phyloP scores from a whole-genome alignment of 768 basidiomycete species.

The Suillus decipiens region DNA sequence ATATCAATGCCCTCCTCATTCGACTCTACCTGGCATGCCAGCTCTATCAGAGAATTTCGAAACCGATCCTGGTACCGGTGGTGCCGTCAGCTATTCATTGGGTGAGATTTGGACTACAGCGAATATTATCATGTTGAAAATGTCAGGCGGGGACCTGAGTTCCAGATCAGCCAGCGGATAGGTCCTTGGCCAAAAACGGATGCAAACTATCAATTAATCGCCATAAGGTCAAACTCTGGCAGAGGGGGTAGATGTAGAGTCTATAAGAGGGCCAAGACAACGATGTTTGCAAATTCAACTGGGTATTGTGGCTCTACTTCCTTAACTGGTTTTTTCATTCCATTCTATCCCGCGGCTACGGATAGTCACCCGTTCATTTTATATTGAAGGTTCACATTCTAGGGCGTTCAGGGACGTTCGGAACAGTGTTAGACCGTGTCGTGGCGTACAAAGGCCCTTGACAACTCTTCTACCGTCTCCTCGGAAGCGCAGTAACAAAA shows the following conservation, averaged over 20 bases:
- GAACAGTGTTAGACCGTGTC: background rate
- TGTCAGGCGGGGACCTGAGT: too few relatives aligned
- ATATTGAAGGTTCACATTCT: background rate
- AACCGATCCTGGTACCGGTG: slow-evolving; percentile 38
- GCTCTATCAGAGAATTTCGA: slow-evolving; percentile 42
- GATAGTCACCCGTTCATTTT: background rate
- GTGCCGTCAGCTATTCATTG: slow-evolving; percentile 33
- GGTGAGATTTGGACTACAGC: too few relatives aligned
- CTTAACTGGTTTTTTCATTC: background rate
- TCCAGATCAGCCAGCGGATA: too few relatives aligned
- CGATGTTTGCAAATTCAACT: background rate
- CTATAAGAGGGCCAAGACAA: too few relatives aligned
- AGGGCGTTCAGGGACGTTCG: background rate
- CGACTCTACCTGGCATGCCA: slow-evolving; percentile 34
- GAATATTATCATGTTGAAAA: too few relatives aligned
- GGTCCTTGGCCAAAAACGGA: too few relatives aligned
- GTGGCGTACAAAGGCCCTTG: background rate
- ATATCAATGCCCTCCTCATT: slow-evolving; percentile 35
- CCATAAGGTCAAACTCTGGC: too few relatives aligned
- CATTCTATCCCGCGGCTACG: background rate
- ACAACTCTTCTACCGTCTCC: background rate
- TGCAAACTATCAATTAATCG: too few relatives aligned
- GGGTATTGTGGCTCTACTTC: background rate
- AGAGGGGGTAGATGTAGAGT: too few relatives aligned
- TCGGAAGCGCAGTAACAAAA: background rate